phyloP scores from a whole-genome alignment of 192 early-diverging fungal species.

The Entomortierella beljakovae region DNA sequence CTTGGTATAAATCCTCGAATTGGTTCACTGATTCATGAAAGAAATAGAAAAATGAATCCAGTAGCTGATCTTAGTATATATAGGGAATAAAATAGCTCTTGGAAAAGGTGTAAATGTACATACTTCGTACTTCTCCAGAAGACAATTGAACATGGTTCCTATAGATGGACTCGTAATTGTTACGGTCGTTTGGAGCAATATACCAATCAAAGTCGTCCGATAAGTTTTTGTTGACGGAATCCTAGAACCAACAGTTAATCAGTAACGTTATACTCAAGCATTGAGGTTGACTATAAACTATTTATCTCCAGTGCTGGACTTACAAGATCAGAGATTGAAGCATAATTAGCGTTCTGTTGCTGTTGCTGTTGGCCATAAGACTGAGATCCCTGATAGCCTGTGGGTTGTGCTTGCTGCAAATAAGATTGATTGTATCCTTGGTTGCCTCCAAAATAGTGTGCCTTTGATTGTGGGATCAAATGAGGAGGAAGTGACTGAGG shows the following conservation, averaged over 20 bases:
- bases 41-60: constrained; percentile 3
- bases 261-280: background rate
- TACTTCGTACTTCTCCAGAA: constrained; percentile 66
- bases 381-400: constrained; percentile 35
- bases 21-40: constrained; percentile 62
- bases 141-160: constrained; percentile 61
- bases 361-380: constrained; percentile 19
- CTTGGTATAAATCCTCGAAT: constrained; percentile 67
- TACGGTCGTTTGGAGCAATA: constrained; percentile 67
- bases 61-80: no score
- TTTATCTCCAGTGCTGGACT: background rate
- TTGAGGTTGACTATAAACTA: background rate
- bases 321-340: constrained; percentile 41
- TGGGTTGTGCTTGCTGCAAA: constrained; percentile 53
- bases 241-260: background rate
- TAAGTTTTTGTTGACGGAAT: constrained; percentile 29
- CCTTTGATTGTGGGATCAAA: constrained; percentile 76
- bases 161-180: constrained; percentile 69
- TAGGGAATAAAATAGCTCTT: no score
- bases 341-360: constrained; percentile 32
- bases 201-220: constrained; percentile 74
- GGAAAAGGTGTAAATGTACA: background rate
- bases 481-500: constrained; percentile 71
- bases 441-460: constrained; percentile 54
- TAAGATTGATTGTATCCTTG: constrained; percentile 28